phyloP scores from a whole-genome alignment of 768 basidiomycete species.

The Mycena amicta region DNA sequence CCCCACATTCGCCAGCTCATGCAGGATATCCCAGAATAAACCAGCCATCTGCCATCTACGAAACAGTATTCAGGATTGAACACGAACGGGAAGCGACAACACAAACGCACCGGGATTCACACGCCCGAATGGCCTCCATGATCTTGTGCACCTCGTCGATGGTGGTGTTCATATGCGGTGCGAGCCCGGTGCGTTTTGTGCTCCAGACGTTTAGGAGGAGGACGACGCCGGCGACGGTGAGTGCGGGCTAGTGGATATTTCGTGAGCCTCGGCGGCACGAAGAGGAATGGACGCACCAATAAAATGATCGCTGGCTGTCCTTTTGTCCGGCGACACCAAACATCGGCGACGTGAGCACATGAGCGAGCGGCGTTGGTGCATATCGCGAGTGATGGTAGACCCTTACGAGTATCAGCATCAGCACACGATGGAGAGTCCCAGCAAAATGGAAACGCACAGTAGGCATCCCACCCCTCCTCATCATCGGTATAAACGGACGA shows the following conservation, averaged over 20 bases:
- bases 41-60: slow-evolving; percentile 46
- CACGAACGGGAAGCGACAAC: background rate
- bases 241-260: slow-evolving; percentile 28
- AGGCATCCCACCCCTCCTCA: slow-evolving; percentile 44
- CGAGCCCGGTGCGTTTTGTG: slow-evolving; percentile 50
- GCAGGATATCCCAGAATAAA: slow-evolving; percentile 33
- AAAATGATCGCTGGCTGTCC: slow-evolving; percentile 33
- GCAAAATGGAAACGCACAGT: slow-evolving; percentile 3
- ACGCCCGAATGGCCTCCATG: slow-evolving; percentile 48
- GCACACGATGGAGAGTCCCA: background rate
- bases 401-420: background rate
- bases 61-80: no score
- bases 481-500: slow-evolving; percentile 76
- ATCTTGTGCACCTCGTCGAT: slow-evolving; percentile 63
- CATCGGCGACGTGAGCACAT: slow-evolving; percentile 69
- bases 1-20: slow-evolving; percentile 7
- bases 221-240: slow-evolving; percentile 50
- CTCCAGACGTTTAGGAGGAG: slow-evolving; percentile 71
- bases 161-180: slow-evolving; percentile 50
- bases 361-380: slow-evolving; percentile 85
- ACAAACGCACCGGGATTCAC: slow-evolving; percentile 39
- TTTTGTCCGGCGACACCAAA: slow-evolving; percentile 36
- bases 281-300: slow-evolving; percentile 27
- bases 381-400: slow-evolving; percentile 72
- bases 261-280: background rate